phyloP scores from a whole-genome alignment of 192 early-diverging fungal species.

The Coemansia umbellata region DNA sequence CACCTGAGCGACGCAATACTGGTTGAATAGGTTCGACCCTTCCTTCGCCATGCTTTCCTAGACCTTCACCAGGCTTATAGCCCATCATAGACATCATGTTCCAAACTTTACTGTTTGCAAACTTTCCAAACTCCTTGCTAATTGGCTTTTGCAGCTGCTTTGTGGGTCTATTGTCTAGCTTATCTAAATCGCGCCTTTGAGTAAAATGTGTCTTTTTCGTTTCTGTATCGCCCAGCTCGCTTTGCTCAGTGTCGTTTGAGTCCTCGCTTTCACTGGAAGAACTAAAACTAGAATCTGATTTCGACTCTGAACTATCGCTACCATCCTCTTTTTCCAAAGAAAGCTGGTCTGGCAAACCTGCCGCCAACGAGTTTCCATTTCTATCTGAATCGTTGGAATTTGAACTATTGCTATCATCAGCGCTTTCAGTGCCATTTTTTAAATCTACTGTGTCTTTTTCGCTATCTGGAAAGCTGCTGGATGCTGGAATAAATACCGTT shows the following conservation, averaged over 20 bases:
- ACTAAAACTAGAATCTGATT: no score
- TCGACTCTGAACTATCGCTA: no score
- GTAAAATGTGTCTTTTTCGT: no score
- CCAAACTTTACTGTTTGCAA: slow-evolving; percentile 69
- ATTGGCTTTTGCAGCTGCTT: neutral
- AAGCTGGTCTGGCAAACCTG: no score
- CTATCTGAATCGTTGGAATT: neutral
- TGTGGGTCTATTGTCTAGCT: neutral
- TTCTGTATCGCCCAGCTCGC: no score
- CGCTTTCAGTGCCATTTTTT: slow-evolving; percentile 1
- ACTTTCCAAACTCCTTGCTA: slow-evolving; percentile 77
- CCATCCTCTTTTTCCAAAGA: no score
- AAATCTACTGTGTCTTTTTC: no score
- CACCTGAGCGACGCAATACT: slow-evolving; percentile 70
- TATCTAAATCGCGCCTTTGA: no score
- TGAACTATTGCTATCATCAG: neutral
- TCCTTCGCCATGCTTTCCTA: slow-evolving; percentile 82
- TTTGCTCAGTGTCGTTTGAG: no score
- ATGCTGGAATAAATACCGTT: slow-evolving; percentile 20
- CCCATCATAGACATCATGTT: slow-evolving; percentile 90
- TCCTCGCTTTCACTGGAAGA: no score
- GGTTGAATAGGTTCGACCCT: slow-evolving; percentile 90
- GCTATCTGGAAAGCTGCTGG: neutral
- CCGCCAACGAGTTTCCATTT: no score
- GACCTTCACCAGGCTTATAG: slow-evolving; percentile 80